These are phyloP conservation scores for Tulasnella sp. DNA, from an alignment of 768 basidiomycete species.

Conservation along the genomic window DNA sequence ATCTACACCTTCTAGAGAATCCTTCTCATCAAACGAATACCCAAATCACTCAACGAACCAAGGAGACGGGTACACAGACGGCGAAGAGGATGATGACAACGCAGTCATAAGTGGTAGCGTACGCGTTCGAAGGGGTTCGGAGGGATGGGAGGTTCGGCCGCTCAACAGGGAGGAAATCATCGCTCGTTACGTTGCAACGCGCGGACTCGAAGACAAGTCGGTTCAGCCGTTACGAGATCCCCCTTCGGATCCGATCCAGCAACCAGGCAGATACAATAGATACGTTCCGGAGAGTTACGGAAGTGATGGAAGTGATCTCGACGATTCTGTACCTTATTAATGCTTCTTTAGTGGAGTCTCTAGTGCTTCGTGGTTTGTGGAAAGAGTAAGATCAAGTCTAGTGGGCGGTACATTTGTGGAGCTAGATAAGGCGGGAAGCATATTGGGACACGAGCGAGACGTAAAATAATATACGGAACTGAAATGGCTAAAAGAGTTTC, in stretches of 20 bases:
- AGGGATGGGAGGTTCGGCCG: slow-evolving; percentile 53
- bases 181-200: not conserved
- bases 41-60: slow-evolving; percentile 17
- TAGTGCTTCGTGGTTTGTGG: not conserved
- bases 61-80: slow-evolving; percentile 10
- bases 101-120: slow-evolving; percentile 5
- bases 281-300: slow-evolving; percentile 6
- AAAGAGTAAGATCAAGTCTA: not conserved
- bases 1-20: slow-evolving; percentile 16
- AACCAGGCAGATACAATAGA: slow-evolving; percentile 9
- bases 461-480: not conserved
- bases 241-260: not conserved
- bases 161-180: slow-evolving; percentile 7
- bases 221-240: not conserved
- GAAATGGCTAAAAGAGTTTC: not conserved
- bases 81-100: slow-evolving; percentile 6
- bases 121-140: slow-evolving; percentile 56
- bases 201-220: not conserved
- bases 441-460: not conserved
- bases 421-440: not conserved
- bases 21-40: slow-evolving; percentile 17
- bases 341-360: not conserved
- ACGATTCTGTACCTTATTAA: not conserved
- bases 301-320: not conserved
- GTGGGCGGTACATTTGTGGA: not conserved